Conservation (phyloP, 768 basidiomycete genomes). For the Russula dissimulans region DNA sequence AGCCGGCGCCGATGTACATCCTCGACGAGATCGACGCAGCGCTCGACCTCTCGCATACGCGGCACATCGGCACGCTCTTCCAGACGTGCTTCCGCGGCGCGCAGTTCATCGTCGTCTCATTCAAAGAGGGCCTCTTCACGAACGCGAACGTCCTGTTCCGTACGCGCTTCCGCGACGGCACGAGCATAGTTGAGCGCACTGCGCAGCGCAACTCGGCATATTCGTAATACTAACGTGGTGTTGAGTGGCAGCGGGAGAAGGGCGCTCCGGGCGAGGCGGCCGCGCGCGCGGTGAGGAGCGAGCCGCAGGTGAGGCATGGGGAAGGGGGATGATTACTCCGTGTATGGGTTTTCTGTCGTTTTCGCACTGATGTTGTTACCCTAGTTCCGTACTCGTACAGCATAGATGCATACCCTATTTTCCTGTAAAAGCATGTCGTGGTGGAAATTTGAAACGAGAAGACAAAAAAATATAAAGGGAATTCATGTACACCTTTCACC, state of each 20-base stretch:
- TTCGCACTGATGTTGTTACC: background rate
- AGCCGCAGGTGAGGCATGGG: background rate
- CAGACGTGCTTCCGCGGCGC: slow-evolving; percentile 93
- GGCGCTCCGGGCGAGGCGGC: background rate
- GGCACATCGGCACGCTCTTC: slow-evolving; percentile 98
- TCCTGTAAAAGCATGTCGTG: background rate
- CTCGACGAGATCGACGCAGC: slow-evolving; percentile 98
- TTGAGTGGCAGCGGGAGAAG: background rate
- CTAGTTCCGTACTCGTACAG: background rate
- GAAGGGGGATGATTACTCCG: too few relatives aligned
- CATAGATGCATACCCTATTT: background rate
- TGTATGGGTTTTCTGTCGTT: background rate
- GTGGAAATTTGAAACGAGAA: too few relatives aligned
- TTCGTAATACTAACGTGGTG: slow-evolving; percentile 25
- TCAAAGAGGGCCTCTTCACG: slow-evolving; percentile 95
- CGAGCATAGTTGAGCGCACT: slow-evolving; percentile 79
- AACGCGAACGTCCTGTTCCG: slow-evolving; percentile 96
- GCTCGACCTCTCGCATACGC: slow-evolving; percentile 89
- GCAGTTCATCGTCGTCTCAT: slow-evolving; percentile 94
- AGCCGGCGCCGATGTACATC: slow-evolving; percentile 98
- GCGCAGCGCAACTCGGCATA: slow-evolving; percentile 50
- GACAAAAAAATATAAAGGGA: too few relatives aligned
- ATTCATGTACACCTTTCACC: too few relatives aligned
- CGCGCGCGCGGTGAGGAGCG: slow-evolving; percentile 1
- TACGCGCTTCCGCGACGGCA: slow-evolving; percentile 89